A percentile compares a stretch with the other conserved stretches of the same genome.
Conservation (phyloP, 257 asterid genomes). For the Paraleonurus japonicus region DNA sequence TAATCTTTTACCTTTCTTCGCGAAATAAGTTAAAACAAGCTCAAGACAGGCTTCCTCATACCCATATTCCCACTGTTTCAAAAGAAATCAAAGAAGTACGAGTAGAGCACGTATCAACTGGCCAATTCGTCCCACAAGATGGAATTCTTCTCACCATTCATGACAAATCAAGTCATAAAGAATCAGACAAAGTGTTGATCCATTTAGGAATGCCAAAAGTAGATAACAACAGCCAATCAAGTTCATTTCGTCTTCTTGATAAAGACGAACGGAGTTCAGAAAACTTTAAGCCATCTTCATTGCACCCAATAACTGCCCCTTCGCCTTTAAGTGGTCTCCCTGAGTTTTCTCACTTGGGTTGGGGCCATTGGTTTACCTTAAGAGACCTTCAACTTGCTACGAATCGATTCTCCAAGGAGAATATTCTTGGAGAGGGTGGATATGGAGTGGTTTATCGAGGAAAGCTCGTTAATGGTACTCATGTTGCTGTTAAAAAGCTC, state of each 20-base stretch:
- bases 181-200: constrained; percentile 71
- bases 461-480: constrained; percentile 69
- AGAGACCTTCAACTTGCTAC: constrained; percentile 88
- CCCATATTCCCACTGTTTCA: constrained; percentile 74
- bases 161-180: constrained; percentile 66
- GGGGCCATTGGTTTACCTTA: constrained; percentile 98
- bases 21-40: constrained; percentile 56
- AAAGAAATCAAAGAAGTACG: constrained; percentile 92
- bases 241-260: constrained; percentile 62
- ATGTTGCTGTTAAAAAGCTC: constrained; percentile 88
- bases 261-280: constrained; percentile 83
- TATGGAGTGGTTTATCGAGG: constrained; percentile 93
- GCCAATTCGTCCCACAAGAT: constrained; percentile 61
- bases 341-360: constrained; percentile 86
- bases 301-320: constrained; percentile 72
- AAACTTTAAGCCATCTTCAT: constrained; percentile 48
- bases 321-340: constrained; percentile 87
- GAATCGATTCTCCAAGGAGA: constrained; percentile 75
- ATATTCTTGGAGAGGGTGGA: constrained; percentile 93
- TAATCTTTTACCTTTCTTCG: constrained; percentile 63
- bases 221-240: constrained; percentile 59
- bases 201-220: constrained; percentile 70
- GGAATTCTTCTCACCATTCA: constrained; percentile 82
- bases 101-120: constrained; percentile 70
- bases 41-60: constrained; percentile 46